Conservation (phyloP, 345 rosid species). For the Brassica nigra region DNA sequence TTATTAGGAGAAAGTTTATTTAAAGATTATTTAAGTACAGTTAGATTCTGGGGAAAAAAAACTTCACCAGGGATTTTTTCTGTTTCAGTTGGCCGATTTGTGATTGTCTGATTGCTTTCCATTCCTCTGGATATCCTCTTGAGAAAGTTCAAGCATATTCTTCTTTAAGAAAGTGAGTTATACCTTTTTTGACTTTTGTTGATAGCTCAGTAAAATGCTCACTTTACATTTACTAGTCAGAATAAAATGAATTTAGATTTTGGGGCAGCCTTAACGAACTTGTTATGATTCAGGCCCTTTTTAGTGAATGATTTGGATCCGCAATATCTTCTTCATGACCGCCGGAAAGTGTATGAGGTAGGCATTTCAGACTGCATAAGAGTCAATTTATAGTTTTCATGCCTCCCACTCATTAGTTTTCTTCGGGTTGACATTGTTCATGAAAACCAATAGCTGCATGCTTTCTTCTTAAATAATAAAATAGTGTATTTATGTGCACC, state of each 20-base stretch:
- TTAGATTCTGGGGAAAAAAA: conserved; percentile 19
- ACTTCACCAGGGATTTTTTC: conserved; percentile 39
- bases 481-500: conserved; percentile 28
- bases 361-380: conserved; percentile 26
- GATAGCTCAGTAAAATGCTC: conserved; percentile 18
- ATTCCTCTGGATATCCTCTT: conserved; percentile 93
- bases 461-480: neutral
- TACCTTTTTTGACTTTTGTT: conserved; percentile 20
- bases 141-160: conserved; percentile 74
- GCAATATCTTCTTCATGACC: conserved; percentile 96
- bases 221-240: neutral
- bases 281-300: conserved; percentile 75
- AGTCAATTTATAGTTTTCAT: conserved; percentile 2
- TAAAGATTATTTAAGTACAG: conserved; percentile 11
- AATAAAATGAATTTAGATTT: conserved; percentile 6
- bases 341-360: conserved; percentile 99
- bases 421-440: neutral
- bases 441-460: conserved; percentile 4
- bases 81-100: conserved; percentile 93
- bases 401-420: neutral
- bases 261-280: conserved; percentile 21
- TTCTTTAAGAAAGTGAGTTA: conserved; percentile 79
- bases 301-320: conserved; percentile 88
- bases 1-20: conserved; percentile 13
- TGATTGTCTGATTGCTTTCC: conserved; percentile 95